Conservation (phyloP, 2,329 filamentous ascomycete genomes). For the Alternaria atra region DNA sequence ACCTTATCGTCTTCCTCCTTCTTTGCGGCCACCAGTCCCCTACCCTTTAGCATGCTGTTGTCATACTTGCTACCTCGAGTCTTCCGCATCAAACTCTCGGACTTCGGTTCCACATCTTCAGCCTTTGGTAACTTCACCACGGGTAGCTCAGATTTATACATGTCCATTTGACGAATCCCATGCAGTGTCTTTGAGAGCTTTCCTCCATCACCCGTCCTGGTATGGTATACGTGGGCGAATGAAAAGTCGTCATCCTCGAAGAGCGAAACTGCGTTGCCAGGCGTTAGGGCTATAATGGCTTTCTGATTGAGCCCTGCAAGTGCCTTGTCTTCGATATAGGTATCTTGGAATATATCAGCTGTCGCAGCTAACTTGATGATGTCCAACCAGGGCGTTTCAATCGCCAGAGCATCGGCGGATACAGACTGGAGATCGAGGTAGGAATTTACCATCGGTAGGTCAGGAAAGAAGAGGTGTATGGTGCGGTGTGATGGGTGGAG, state of each 20-base stretch:
- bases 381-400: conserved; percentile 1
- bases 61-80: not conserved
- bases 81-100: not conserved
- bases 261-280: not conserved
- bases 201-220: not conserved
- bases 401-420: not conserved
- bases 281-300: not conserved
- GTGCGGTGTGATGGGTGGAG: not conserved
- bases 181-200: conserved; percentile 1
- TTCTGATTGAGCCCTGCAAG: conserved; percentile 1
- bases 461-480: not conserved
- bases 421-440: not conserved
- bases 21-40: not conserved
- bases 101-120: not conserved
- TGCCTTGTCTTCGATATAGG: not conserved
- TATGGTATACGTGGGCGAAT: not conserved
- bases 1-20: not conserved
- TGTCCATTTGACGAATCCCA: not conserved
- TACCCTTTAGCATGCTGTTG: not conserved
- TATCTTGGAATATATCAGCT: conserved; percentile 4
- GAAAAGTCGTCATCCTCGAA: not conserved
- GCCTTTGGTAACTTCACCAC: not conserved
- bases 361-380: conserved; percentile 11
- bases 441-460: not conserved
- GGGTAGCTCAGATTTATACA: too few species aligned